Conservation (phyloP, 2,329 filamentous ascomycete species). For the Domatiomyces catenatus region DNA sequence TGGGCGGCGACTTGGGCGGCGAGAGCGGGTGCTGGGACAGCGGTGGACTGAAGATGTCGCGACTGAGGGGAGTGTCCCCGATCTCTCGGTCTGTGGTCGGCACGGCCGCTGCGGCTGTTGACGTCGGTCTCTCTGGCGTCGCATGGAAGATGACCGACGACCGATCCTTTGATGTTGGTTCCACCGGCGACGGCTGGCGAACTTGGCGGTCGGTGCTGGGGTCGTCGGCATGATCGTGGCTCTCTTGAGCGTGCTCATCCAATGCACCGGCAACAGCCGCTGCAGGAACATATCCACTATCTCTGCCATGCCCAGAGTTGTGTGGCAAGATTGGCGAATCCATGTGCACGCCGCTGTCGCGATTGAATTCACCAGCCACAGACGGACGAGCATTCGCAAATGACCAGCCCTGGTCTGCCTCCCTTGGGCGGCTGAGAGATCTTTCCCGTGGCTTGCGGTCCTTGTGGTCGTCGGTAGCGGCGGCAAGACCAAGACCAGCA, state of each 20-base stretch:
- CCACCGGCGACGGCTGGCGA: constrained; percentile 23
- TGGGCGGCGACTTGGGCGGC: constrained; percentile 18
- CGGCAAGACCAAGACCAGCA: constrained; percentile 14
- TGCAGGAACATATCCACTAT: constrained; percentile 30
- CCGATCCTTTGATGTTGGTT: constrained; percentile 31
- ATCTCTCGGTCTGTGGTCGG: background rate
- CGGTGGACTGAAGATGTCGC: constrained; percentile 22
- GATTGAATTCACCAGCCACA: constrained; percentile 16
- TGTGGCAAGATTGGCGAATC: constrained; percentile 27
- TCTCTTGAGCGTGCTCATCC: too few relatives aligned
- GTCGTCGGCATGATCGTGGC: background rate
- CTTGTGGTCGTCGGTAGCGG: constrained; percentile 24
- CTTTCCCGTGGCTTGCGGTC: constrained; percentile 39
- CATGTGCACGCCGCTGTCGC: constrained; percentile 31
- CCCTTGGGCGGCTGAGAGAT: constrained; percentile 31
- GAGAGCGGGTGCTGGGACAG: constrained; percentile 17
- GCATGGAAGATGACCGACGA: constrained; percentile 32
- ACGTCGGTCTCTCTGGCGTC: constrained; percentile 12
- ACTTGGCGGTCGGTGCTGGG: background rate
- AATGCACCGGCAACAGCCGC: constrained; percentile 6
- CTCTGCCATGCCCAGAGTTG: constrained; percentile 16
- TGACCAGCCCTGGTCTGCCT: constrained; percentile 8
- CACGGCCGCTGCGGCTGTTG: constrained; percentile 2
- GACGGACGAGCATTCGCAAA: constrained; percentile 9
- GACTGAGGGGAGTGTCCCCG: constrained; percentile 5